phyloP scores from a whole-genome alignment of 257 asterid genomes.

The Orobanche coerulescens region DNA sequence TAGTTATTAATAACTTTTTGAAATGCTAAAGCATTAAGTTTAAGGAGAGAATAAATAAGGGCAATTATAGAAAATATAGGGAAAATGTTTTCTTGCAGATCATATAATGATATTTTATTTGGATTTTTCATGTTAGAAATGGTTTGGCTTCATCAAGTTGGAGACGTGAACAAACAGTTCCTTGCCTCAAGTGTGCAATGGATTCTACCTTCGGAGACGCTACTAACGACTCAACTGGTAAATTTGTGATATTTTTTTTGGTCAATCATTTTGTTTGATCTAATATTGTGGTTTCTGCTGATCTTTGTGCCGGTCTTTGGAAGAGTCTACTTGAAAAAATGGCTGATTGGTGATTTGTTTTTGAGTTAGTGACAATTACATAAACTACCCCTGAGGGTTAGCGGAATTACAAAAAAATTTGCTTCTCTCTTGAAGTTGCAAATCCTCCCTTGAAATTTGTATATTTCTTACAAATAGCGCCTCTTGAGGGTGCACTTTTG shows the following conservation, averaged over 20 bases:
- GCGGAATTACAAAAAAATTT: not conserved
- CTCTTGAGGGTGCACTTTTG: not conserved
- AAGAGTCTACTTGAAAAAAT: not conserved
- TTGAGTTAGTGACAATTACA: not conserved
- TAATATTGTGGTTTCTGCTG: not conserved
- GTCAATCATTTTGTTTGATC: not conserved
- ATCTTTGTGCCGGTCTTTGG: not conserved
- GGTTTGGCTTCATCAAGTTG: constrained; percentile 35
- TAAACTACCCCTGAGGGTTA: not conserved
- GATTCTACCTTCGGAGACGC: constrained; percentile 78
- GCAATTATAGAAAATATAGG: no score
- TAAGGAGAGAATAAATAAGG: no score
- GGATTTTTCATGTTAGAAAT: no score
- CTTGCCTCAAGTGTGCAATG: constrained; percentile 58
- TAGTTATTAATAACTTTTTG: no score
- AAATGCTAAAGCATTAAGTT: no score
- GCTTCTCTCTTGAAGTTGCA: not conserved
- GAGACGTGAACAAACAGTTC: constrained; percentile 31
- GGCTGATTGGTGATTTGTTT: not conserved
- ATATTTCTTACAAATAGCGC: no score
- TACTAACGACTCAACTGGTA: constrained; percentile 60
- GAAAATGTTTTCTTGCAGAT: no score
- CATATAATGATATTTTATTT: no score
- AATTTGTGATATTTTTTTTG: constrained; percentile 7
- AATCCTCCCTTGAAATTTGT: no score